Percentiles rank a stretch among this genome's conserved stretches.
Evolutionary conservation across 345 rosid genomes (phyloP).

Genomic region (Dovyalis caffra): DNA sequence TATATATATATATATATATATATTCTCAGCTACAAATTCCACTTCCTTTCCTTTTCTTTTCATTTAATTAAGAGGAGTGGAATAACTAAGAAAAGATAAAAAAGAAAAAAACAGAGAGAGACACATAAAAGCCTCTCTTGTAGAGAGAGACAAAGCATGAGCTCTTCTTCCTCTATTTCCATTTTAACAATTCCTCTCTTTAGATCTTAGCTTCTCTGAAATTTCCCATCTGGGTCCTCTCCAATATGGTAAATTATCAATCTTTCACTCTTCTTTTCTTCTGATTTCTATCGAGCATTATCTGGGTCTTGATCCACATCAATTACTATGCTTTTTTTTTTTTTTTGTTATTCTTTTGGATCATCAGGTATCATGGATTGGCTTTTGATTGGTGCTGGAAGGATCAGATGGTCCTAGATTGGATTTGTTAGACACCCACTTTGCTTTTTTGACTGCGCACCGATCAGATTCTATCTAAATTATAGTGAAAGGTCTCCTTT

Average conservation of each 20-base stretch:
- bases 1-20: constrained; percentile 20
- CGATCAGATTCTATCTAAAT: constrained; percentile 58
- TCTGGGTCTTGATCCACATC: constrained; percentile 24
- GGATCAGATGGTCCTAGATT: constrained; percentile 63
- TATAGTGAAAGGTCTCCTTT: constrained; percentile 40
- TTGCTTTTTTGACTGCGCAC: constrained; percentile 41
- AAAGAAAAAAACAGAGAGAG: constrained; percentile 25
- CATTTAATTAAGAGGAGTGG: constrained; percentile 55
- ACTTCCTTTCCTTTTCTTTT: constrained; percentile 49
- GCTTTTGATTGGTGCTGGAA: constrained; percentile 36
- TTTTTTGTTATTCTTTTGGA: constrained; percentile 1
- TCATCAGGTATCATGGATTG: constrained; percentile 32
- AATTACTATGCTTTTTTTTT: neutral
- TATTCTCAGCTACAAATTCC: constrained; percentile 42
- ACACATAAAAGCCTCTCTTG: constrained; percentile 30
- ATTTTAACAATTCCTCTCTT: constrained; percentile 45
- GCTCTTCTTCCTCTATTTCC: constrained; percentile 55
- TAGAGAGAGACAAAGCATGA: constrained; percentile 36
- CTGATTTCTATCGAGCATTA: constrained; percentile 34
- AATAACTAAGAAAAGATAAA: constrained; percentile 48
- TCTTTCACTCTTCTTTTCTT: constrained; percentile 17
- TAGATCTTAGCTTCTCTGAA: constrained; percentile 74
- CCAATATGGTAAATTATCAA: constrained; percentile 49
- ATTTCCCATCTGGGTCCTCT: constrained; percentile 59
- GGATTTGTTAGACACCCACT: constrained; percentile 50